Conservation (phyloP, 2,329 filamentous ascomycete species). For the Aureobasidium leucospermi region DNA sequence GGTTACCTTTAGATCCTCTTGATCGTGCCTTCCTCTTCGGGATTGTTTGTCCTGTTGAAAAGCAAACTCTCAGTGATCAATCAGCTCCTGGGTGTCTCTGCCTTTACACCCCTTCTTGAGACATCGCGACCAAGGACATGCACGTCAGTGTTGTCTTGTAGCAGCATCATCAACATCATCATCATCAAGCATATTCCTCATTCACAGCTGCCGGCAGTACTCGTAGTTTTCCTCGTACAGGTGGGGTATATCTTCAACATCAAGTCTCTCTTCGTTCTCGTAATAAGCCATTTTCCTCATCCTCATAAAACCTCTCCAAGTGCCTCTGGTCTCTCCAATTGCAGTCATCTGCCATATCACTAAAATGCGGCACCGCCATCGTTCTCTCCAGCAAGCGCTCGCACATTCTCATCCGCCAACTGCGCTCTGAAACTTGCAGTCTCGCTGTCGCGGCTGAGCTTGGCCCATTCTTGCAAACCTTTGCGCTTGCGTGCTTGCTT, state of each 20-base stretch:
- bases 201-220: neutral
- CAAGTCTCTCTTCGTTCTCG: constrained; percentile 4
- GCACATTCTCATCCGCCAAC: constrained; percentile 40
- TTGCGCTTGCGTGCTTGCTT: constrained; percentile 39
- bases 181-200: neutral
- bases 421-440: constrained; percentile 38
- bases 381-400: constrained; percentile 34
- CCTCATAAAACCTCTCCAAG: neutral
- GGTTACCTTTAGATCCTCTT: neutral
- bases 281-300: constrained; percentile 12
- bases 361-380: constrained; percentile 27
- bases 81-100: neutral
- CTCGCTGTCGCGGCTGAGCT: constrained; percentile 36
- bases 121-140: neutral
- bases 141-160: neutral
- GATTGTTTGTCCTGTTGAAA: neutral
- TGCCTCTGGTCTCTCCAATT: neutral
- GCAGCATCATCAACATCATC: neutral
- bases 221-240: constrained; percentile 7
- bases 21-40: neutral
- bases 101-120: neutral
- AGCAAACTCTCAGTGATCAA: neutral
- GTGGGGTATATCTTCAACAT: neutral
- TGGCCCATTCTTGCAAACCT: constrained; percentile 39
- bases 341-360: neutral